Evolutionary conservation across 345 rosid species (phyloP).

Genomic region (Viola odorata): DNA sequence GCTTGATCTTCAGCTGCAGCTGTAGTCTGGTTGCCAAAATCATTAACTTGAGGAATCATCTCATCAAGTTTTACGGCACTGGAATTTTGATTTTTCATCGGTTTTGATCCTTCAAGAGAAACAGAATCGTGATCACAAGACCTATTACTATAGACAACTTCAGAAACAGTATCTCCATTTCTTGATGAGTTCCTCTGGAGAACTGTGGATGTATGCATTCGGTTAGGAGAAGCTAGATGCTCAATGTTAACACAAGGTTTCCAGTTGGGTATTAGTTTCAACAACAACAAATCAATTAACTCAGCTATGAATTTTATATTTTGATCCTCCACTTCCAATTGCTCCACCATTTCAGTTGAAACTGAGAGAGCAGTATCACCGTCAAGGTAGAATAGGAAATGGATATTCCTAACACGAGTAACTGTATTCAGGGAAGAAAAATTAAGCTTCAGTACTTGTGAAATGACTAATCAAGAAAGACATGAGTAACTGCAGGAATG

Average conservation of each 20-base stretch:
- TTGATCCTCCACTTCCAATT: conserved; percentile 13
- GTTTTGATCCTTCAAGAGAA: conserved; percentile 15
- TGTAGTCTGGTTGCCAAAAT: conserved; percentile 8
- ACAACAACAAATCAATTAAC: conserved; percentile 16
- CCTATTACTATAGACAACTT: conserved; percentile 21
- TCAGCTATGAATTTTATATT: conserved; percentile 14
- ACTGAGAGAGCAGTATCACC: conserved; percentile 17
- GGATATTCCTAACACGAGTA: conserved; percentile 20
- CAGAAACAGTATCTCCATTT: conserved; percentile 23
- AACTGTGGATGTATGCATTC: conserved; percentile 11
- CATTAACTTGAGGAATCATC: conserved; percentile 5
- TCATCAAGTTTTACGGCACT: conserved; percentile 23
- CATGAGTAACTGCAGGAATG: conserved; percentile 7
- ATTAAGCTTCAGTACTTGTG: background rate
- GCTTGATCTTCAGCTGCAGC: conserved; percentile 20
- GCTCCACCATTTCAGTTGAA: conserved; percentile 26
- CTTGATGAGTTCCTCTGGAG: conserved; percentile 13
- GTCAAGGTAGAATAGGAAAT: conserved; percentile 19
- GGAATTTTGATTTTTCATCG: conserved; percentile 11
- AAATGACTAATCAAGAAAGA: conserved; percentile 11
- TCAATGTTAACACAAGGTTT: conserved; percentile 14
- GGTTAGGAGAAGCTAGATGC: conserved; percentile 8
- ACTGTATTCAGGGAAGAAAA: conserved; percentile 3
- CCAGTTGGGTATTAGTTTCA: conserved; percentile 13
- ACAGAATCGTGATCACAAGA: conserved; percentile 12